A percentile compares a stretch with the other conserved stretches of the same genome.
Conservation (phyloP, 1,139 yeast species). For the Kodamaea alishanica region DNA sequence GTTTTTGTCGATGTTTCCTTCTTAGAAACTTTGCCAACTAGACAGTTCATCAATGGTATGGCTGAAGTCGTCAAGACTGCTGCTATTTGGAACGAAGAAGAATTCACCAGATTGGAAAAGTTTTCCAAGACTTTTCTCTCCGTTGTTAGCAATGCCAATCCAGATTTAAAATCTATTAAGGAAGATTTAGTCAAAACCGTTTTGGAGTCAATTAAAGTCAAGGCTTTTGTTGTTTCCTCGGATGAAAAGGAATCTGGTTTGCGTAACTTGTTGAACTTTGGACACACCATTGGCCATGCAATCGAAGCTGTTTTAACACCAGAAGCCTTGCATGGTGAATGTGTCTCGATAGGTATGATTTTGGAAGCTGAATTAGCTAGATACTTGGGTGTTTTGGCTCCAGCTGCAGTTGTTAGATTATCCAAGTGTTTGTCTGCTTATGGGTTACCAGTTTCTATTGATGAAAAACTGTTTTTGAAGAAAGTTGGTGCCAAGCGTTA, state of each 20-base stretch:
- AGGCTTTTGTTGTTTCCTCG: slow-evolving; percentile 88
- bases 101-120: slow-evolving; percentile 78
- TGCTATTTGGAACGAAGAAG: slow-evolving; percentile 92
- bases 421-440: slow-evolving; percentile 80
- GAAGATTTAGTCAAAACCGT: slow-evolving; percentile 79
- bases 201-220: slow-evolving; percentile 79
- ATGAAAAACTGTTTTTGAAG: slow-evolving; percentile 63
- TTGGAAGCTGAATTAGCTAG: slow-evolving; percentile 93
- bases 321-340: slow-evolving; percentile 94
- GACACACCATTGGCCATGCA: slow-evolving; percentile 98
- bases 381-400: slow-evolving; percentile 80
- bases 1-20: slow-evolving; percentile 87
- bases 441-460: slow-evolving; percentile 75
- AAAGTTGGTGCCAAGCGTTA: slow-evolving; percentile 58
- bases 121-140: slow-evolving; percentile 66
- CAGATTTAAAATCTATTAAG: slow-evolving; percentile 63
- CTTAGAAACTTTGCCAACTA: slow-evolving; percentile 80
- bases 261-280: slow-evolving; percentile 88
- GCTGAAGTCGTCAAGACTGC: slow-evolving; percentile 98
- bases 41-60: slow-evolving; percentile 98
- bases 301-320: slow-evolving; percentile 96
- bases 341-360: slow-evolving; percentile 93
- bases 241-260: slow-evolving; percentile 97
- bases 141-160: slow-evolving; percentile 43
- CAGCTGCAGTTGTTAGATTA: slow-evolving; percentile 91